Conservation (phyloP, 805 yeast species). For the Spathaspora passalidarum region DNA sequence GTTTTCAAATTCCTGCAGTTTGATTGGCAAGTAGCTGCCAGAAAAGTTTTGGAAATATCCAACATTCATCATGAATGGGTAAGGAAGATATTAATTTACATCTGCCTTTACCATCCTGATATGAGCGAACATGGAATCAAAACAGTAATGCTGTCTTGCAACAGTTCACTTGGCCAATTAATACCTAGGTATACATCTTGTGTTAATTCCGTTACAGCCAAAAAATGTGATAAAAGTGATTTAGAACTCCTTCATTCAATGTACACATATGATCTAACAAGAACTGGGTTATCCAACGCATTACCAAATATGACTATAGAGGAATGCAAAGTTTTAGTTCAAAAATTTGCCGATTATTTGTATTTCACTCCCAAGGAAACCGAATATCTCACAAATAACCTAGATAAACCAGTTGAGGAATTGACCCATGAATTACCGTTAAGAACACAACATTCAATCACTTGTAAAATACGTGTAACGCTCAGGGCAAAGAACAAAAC, state of each 20-base stretch:
- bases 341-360: slow-evolving; percentile 8
- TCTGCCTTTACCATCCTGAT: background rate
- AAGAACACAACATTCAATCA: background rate
- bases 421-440: slow-evolving; percentile 1
- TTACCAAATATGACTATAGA: slow-evolving; percentile 1
- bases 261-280: background rate
- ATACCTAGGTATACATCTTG: background rate
- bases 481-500: slow-evolving; percentile 1
- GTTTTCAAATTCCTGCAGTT: background rate
- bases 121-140: background rate
- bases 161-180: background rate
- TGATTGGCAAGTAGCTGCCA: background rate
- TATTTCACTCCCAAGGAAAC: slow-evolving; percentile 9
- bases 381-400: slow-evolving; percentile 11
- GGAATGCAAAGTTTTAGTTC: background rate
- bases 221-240: slow-evolving; percentile 3
- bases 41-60: background rate
- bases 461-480: background rate
- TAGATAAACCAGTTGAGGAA: background rate
- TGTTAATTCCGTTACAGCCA: background rate
- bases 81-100: background rate
- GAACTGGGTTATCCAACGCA: background rate
- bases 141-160: background rate
- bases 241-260: background rate
- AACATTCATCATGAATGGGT: background rate